Conservation (phyloP, 2,329 filamentous ascomycete genomes). For the Chalaropsis ovoidea region DNA sequence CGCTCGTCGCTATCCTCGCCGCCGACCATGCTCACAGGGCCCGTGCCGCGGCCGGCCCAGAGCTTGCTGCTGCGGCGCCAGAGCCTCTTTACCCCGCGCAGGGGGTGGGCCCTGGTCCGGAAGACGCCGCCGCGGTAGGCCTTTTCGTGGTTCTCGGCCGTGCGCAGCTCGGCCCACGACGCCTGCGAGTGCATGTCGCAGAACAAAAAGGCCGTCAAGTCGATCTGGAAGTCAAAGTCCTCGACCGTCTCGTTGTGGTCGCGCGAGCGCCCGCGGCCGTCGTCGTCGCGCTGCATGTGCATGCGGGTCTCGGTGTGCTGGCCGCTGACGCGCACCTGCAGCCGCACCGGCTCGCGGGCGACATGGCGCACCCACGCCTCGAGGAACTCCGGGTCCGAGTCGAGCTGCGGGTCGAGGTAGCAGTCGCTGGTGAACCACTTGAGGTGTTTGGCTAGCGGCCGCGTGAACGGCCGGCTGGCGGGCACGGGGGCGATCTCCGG, state of each 20-base stretch:
- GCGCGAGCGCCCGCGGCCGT: conserved; percentile 33
- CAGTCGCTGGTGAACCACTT: conserved; percentile 27
- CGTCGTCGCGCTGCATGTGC: background rate
- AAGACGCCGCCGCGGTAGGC: conserved; percentile 55
- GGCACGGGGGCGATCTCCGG: conserved; percentile 29
- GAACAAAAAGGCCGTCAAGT: conserved; percentile 50
- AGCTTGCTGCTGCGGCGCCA: conserved; percentile 19
- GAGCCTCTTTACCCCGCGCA: conserved; percentile 29
- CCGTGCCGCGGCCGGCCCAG: conserved; percentile 26
- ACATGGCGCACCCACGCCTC: conserved; percentile 38
- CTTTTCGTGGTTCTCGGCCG: conserved; percentile 49
- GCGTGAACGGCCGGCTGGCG: conserved; percentile 22
- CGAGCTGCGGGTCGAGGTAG: conserved; percentile 40
- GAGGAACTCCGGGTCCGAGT: conserved; percentile 38
- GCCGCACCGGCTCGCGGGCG: conserved; percentile 43
- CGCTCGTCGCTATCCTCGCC: conserved; percentile 27
- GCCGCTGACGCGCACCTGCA: conserved; percentile 44
- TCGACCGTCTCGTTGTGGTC: conserved; percentile 39
- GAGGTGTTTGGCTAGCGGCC: conserved; percentile 28
- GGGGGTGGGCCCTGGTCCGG: conserved; percentile 41
- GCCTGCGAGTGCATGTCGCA: conserved; percentile 35
- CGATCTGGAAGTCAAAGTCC: conserved; percentile 51
- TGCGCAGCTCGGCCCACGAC: conserved; percentile 40
- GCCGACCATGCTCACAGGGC: conserved; percentile 28
- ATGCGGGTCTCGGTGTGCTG: conserved; percentile 39